A percentile compares a stretch with the other conserved stretches of the same genome.
Evolutionary conservation across 176 grass and related monocot genomes (phyloP).

Genomic region (Lolium rigidum): DNA sequence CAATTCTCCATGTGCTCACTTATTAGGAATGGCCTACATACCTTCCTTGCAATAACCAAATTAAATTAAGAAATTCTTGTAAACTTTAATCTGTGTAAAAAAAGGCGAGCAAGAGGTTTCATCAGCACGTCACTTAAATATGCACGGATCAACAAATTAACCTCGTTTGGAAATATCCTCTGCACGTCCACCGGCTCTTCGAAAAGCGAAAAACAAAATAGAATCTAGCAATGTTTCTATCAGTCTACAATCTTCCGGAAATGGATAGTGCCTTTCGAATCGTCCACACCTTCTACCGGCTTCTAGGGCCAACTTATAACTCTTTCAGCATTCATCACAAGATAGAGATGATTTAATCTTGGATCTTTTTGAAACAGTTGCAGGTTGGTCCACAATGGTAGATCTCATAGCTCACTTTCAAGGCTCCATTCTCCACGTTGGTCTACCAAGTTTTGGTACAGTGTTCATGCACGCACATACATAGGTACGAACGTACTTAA

Average conservation of each 20-base stretch:
- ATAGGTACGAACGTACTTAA: no score
- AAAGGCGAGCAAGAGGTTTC: no score
- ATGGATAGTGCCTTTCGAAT: background rate
- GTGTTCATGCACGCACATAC: background rate
- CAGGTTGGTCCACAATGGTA: no score
- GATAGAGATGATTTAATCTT: conserved; percentile 23
- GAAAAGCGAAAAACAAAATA: background rate
- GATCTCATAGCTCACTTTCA: background rate
- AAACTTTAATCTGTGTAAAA: no score
- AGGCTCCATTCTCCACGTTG: conserved; percentile 19
- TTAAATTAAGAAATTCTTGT: background rate
- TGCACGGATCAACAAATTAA: background rate
- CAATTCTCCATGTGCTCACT: background rate
- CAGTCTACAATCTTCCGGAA: background rate
- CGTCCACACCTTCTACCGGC: background rate
- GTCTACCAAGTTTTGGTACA: background rate
- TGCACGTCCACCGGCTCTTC: no score
- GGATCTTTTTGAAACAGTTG: background rate
- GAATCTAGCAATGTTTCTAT: background rate
- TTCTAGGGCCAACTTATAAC: background rate
- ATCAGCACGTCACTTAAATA: background rate
- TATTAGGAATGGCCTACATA: background rate
- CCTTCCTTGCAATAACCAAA: background rate
- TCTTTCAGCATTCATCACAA: conserved; percentile 40
- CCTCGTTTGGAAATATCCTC: background rate